phyloP scores from a whole-genome alignment of 768 basidiomycete species.

The Hemileccinum impolitum region DNA sequence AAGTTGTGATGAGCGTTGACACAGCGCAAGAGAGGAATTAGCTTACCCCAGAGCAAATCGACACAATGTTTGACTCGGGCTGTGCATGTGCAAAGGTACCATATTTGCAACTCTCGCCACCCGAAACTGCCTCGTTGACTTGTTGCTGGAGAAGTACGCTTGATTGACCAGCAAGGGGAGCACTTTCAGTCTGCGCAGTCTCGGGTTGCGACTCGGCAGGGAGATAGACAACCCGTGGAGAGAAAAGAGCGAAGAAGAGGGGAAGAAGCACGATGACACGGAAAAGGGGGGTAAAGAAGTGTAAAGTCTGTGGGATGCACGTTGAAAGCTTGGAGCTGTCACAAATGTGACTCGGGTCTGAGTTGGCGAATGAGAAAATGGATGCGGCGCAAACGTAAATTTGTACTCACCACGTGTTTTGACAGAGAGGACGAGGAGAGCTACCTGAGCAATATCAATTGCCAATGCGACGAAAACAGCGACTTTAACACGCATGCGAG shows the following conservation, averaged over 20 bases:
- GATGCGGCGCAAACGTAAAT: not conserved
- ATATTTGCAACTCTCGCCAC: slow-evolving; percentile 54
- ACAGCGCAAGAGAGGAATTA: not conserved
- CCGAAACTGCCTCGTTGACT: slow-evolving; percentile 32
- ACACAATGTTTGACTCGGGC: not conserved
- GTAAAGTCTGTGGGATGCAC: slow-evolving; percentile 39
- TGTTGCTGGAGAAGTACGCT: slow-evolving; percentile 56
- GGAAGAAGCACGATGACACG: slow-evolving; percentile 62
- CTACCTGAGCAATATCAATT: slow-evolving; percentile 59
- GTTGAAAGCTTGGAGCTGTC: slow-evolving; percentile 20
- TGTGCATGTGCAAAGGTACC: slow-evolving; percentile 58
- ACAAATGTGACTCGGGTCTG: slow-evolving; percentile 21
- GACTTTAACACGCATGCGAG: slow-evolving; percentile 51
- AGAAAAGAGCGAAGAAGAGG: slow-evolving; percentile 56
- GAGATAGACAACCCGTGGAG: slow-evolving; percentile 64
- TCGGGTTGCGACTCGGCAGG: slow-evolving; percentile 19
- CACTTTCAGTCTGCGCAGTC: slow-evolving; percentile 17
- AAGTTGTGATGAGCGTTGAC: not conserved
- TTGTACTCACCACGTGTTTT: slow-evolving; percentile 34
- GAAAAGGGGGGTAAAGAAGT: slow-evolving; percentile 56
- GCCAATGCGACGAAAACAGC: slow-evolving; percentile 51
- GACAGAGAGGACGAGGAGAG: slow-evolving; percentile 45
- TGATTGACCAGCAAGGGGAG: slow-evolving; percentile 35
- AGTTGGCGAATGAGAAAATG: not conserved
- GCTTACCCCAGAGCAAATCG: slow-evolving; percentile 13